phyloP scores from a whole-genome alignment of 768 basidiomycete species.

The Phlebiopsis flavidoalba region DNA sequence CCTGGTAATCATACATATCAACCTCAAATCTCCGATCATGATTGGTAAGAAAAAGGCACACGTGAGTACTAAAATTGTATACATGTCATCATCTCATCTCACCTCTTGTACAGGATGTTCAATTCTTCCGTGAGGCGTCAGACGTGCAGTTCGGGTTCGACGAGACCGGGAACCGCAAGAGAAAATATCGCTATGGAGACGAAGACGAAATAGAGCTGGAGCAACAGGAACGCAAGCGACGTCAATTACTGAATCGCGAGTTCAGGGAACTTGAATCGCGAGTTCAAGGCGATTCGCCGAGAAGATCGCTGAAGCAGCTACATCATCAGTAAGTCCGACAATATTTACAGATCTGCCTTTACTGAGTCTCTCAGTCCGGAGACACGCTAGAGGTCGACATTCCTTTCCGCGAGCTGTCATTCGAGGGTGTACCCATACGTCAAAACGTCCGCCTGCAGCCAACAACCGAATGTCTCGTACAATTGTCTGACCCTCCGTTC shows the following conservation, averaged over 20 bases:
- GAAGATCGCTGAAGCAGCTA: conserved; percentile 82
- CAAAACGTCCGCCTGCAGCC: conserved; percentile 93
- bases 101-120: conserved; percentile 65
- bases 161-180: conserved; percentile 98
- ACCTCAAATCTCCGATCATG: conserved; percentile 94
- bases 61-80: conserved; percentile 36
- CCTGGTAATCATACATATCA: conserved; percentile 89
- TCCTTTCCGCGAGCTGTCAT: conserved; percentile 95
- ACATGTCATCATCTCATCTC: neutral
- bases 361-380: conserved; percentile 45
- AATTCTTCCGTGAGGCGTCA: conserved; percentile 97
- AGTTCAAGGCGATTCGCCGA: conserved; percentile 93
- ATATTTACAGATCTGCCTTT: neutral
- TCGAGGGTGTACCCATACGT: conserved; percentile 94
- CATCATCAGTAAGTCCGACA: conserved; percentile 51
- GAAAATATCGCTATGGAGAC: conserved; percentile 94
- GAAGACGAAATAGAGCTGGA: conserved; percentile 99
- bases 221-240: conserved; percentile 89
- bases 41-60: conserved; percentile 98
- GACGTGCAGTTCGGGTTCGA: conserved; percentile 98
- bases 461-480: conserved; percentile 94
- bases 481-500: conserved; percentile 94
- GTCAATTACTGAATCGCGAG: conserved; percentile 87
- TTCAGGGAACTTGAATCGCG: too few relatives aligned
- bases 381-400: conserved; percentile 91